These are phyloP conservation scores for Colletotrichum cordylinicola DNA, from an alignment of 2,329 filamentous ascomycete species.

Conservation along the genomic window DNA sequence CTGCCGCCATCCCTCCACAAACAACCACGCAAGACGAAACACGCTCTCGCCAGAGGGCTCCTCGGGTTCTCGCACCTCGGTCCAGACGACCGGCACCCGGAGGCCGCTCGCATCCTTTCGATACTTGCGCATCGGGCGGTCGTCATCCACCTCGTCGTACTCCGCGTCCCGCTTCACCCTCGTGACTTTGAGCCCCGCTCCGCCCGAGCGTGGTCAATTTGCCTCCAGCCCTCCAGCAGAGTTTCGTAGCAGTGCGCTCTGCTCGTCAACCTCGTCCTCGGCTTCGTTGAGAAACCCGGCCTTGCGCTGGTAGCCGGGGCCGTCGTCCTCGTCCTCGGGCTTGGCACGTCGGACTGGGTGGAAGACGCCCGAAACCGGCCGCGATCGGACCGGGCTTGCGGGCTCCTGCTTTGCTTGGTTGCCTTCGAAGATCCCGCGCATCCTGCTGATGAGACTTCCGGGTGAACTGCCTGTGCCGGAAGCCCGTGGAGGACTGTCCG, in stretches of 20 bases:
- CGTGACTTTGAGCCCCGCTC: constrained; percentile 18
- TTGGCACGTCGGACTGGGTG: constrained; percentile 15
- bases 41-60: constrained; percentile 27
- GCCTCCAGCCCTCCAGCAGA: constrained; percentile 18
- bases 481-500: neutral
- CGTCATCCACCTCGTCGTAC: constrained; percentile 11
- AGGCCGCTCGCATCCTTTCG: constrained; percentile 1
- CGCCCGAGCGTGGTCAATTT: constrained; percentile 46
- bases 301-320: neutral
- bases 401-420: constrained; percentile 2
- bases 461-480: constrained; percentile 22
- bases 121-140: constrained; percentile 2
- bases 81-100: constrained; percentile 6
- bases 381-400: constrained; percentile 26
- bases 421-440: constrained; percentile 46
- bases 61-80: neutral
- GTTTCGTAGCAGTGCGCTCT: constrained; percentile 33
- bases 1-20: constrained; percentile 42
- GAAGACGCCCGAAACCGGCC: constrained; percentile 29
- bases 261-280: constrained; percentile 30
- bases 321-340: constrained; percentile 23
- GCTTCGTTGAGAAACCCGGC: constrained; percentile 23
- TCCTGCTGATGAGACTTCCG: constrained; percentile 41
- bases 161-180: constrained; percentile 15
- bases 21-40: constrained; percentile 41